Base-by-base conservation (phyloP, 176 grass and related monocot genomes). In the Urochloa ruziziensis region DNA sequence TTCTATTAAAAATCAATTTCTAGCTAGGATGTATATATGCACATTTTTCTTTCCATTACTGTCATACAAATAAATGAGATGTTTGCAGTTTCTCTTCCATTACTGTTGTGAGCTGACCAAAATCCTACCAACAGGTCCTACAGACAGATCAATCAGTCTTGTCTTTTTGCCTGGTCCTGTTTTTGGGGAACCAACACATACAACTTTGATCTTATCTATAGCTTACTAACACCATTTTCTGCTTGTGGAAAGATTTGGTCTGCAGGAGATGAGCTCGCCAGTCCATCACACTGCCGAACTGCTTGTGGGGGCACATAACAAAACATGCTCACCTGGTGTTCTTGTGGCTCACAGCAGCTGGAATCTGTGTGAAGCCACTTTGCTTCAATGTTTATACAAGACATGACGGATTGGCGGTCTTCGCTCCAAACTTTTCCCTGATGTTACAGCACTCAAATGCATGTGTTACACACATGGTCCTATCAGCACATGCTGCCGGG, bases 381-480 rank as follows among this genome's bases (percentile, higher is more conserved):
- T n/a, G n/a, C n/a, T n/a, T n/a, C n/a, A n/a, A 40, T 52, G 15
- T 53, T 15, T 61, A n/a, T 15, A 18, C 35, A 30, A 11, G 77
- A 10, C 49, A 37, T 37, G 36, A 3, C n/a, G n/a, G n/a, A n/a
- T 33, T 25, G 43, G 62, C 49, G 15, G 70, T 37, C 67, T 39
- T 54, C 3, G 10, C 81, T 63, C 40, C 42, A 71, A 16, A 54
- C 44, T 57, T 90, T 69, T 77, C 33, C 72, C 11, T 86, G 78
- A 78, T 39, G 88, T 86, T 78, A 78, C 78, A 65, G 56, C 65
- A 66, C 46, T 74, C 71, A 30, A 77, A 44, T 77, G 78, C 71
- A 89, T 44, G 77, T n/a, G 81, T 10, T 70, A 14, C 70, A 85
- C 53, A 12, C 88, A 85, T 62, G 82, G 88, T 77, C 88, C 87